Conservation (phyloP, 345 rosid genomes). For the Schrenkiella parvula region DNA sequence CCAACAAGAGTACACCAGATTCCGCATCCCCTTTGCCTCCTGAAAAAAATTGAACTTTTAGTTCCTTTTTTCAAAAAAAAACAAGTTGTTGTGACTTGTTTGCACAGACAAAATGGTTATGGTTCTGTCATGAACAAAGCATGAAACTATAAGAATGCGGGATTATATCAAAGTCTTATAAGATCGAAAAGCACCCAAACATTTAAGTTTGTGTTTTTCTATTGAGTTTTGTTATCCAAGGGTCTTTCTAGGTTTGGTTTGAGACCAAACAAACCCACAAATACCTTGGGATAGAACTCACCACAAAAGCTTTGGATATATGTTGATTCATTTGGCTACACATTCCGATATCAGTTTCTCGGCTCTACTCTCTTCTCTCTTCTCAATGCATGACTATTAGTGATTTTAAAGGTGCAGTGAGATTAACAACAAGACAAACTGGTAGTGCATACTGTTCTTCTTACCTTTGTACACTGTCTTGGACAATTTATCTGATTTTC, state of each 20-base stretch:
- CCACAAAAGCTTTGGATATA: not conserved
- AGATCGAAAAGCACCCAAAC: not conserved
- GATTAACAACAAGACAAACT: not conserved
- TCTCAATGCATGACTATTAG: not conserved
- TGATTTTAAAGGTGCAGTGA: not conserved
- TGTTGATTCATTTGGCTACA: not conserved
- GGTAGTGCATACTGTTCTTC: not conserved
- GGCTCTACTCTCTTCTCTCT: not conserved
- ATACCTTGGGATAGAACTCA: too few species aligned
- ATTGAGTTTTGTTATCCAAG: too few species aligned
- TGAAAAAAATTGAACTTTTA: constrained; percentile 31
- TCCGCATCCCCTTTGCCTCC: constrained; percentile 34
- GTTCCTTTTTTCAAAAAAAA: not conserved
- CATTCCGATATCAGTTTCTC: not conserved
- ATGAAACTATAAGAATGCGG: not conserved
- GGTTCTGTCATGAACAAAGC: not conserved
- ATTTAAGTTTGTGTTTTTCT: too few species aligned
- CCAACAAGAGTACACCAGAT: constrained; percentile 7
- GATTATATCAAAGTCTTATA: not conserved
- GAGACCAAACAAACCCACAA: too few species aligned
- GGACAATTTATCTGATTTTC: not conserved
- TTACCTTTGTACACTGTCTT: constrained; percentile 9
- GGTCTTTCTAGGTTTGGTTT: not conserved
- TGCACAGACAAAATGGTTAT: constrained; percentile 3
- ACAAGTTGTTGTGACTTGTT: constrained; percentile 17